phyloP scores from a whole-genome alignment of 1,284 basidiomycete species.

The Athelia psychrophila region DNA sequence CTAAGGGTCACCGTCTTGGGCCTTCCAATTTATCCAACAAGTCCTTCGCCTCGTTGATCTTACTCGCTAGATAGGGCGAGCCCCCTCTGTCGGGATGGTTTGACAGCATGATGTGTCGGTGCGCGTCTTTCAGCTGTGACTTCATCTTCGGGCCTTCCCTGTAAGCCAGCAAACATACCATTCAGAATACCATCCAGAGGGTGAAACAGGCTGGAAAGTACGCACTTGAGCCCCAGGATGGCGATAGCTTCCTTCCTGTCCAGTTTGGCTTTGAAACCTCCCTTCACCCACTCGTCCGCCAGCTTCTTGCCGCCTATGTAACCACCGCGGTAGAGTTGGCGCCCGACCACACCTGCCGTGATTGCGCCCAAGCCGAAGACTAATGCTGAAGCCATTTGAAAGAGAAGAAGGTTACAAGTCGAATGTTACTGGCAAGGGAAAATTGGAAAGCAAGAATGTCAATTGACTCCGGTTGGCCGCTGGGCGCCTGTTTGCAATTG shows the following conservation, averaged over 20 bases:
- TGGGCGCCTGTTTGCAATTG: no score
- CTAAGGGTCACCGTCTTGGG: slow-evolving; percentile 42
- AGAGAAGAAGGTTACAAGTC: background rate
- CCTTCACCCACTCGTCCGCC: slow-evolving; percentile 87
- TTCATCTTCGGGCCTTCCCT: slow-evolving; percentile 77
- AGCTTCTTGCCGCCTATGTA: slow-evolving; percentile 55
- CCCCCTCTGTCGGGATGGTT: slow-evolving; percentile 98
- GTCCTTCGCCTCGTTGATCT: slow-evolving; percentile 94
- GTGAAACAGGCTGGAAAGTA: slow-evolving; percentile 20
- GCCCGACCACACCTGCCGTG: slow-evolving; percentile 76
- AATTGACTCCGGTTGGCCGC: no score
- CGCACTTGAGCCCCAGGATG: slow-evolving; percentile 90
- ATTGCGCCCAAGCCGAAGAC: slow-evolving; percentile 79
- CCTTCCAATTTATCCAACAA: slow-evolving; percentile 71
- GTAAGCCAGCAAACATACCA: slow-evolving; percentile 7
- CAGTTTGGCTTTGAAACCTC: slow-evolving; percentile 96
- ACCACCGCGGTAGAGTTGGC: slow-evolving; percentile 62
- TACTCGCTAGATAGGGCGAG: slow-evolving; percentile 95
- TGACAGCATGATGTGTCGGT: slow-evolving; percentile 89
- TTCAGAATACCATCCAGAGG: slow-evolving; percentile 7
- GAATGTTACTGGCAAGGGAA: background rate
- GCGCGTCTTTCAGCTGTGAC: slow-evolving; percentile 84
- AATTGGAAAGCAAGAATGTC: background rate
- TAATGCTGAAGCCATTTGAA: slow-evolving; percentile 68
- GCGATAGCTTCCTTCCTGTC: slow-evolving; percentile 91